Base-by-base conservation (phyloP, 192 early-diverging fungal genomes). In the Pilobolus umbonatus region DNA sequence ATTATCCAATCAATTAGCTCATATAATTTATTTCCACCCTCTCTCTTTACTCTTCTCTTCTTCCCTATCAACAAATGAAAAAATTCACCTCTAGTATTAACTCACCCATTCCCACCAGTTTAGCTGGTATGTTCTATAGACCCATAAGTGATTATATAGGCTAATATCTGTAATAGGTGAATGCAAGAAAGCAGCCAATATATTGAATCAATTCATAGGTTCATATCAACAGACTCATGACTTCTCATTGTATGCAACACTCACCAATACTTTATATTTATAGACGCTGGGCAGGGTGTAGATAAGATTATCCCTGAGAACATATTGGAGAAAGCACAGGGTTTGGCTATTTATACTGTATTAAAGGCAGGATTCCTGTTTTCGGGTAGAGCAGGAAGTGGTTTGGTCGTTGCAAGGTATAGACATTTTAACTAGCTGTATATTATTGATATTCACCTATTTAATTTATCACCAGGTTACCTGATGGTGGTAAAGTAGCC, bases 361-460 rank as follows among this genome's bases (percentile, higher is more conserved):
- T 63, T 96, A 61, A 98, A 98, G 66, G 96, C 87, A 29, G 95
- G 95, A 2, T 96, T 96, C 56, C 71, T 94, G 9, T 94, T 88
- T 79, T 91, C 91, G 5, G 94, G 92, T 4, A 83, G 94, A 31
- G 83, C 87, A 24, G 96, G 96, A 28, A 82, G 88, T 4, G 96
- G 96, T 0, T 73, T 98, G 15, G 91, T 95, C 11, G 82, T 98
- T 58, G 90, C 96, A 35, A 81, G 77, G 71, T 80, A 72, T 32
- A 36, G 2, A 21, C 0, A 24, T 28, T 21, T 32, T 35, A 4
- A 3, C 14, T 22, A 36, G 11, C 26, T 28, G 17, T 19, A 47
- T 19, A 29, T 38, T 8, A 5, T 7, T 21, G 12, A 24, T 29
- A 32, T 17, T 15, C 14, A 61, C 14, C 24, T 28, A 26, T 17